phyloP scores from a whole-genome alignment of 1,284 basidiomycete species.

The Mrakiaceae sp. region DNA sequence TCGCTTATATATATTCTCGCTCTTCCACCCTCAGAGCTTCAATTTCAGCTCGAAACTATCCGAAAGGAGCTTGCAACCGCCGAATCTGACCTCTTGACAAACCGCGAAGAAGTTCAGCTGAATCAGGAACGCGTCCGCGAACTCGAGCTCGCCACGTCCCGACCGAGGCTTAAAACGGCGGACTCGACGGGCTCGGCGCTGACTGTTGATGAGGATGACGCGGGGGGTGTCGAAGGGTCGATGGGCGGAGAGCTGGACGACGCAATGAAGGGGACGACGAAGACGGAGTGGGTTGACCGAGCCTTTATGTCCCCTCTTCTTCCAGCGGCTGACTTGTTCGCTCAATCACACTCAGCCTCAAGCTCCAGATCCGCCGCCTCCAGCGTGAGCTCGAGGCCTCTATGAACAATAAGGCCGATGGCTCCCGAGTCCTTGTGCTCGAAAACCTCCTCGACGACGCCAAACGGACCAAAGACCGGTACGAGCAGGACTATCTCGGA shows the following conservation, averaged over 20 bases:
- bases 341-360: conserved; percentile 40
- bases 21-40: conserved; percentile 44
- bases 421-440: conserved; percentile 62
- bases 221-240: conserved; percentile 32
- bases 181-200: too few species aligned
- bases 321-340: not conserved
- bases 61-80: conserved; percentile 54
- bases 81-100: conserved; percentile 50
- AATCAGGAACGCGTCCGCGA: conserved; percentile 88
- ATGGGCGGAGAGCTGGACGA: conserved; percentile 75
- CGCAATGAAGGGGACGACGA: conserved; percentile 69
- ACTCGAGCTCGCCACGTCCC: conserved; percentile 48
- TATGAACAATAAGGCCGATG: conserved; percentile 60
- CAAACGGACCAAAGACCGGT: conserved; percentile 74
- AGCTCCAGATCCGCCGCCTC: conserved; percentile 71
- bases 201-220: conserved; percentile 35
- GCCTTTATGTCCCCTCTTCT: not conserved
- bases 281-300: conserved; percentile 49
- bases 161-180: too few species aligned
- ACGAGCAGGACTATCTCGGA: conserved; percentile 77
- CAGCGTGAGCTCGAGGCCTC: conserved; percentile 67
- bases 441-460: conserved; percentile 86
- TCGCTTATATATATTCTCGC: not conserved
- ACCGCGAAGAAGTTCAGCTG: conserved; percentile 72
- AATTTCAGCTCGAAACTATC: conserved; percentile 64